phyloP scores from a whole-genome alignment of 352 stramenopile species.

The Phytophthora cactorum region DNA sequence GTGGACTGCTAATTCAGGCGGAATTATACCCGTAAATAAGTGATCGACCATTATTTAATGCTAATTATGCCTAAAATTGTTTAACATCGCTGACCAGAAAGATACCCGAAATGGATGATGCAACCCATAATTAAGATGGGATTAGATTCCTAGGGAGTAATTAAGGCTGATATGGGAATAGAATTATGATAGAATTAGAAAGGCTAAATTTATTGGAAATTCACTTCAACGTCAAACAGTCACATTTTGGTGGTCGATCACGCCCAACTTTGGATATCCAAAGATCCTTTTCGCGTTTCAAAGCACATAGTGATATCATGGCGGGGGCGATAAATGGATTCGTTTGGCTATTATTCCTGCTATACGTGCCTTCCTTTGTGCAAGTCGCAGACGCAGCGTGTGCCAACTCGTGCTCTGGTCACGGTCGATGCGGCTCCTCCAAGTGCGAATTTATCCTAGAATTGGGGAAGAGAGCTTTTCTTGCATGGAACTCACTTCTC shows the following conservation, averaged over 20 bases:
- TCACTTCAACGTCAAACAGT: background rate
- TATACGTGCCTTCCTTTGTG: conserved; percentile 2
- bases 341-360: conserved; percentile 6
- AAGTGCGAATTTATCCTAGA: conserved; percentile 38
- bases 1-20: background rate
- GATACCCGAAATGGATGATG: no score
- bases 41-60: background rate
- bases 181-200: no score
- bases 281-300: conserved; percentile 16
- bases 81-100: no score
- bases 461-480: background rate
- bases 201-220: background rate
- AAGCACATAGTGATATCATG: conserved; percentile 1
- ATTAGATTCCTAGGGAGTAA: no score
- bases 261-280: conserved; percentile 8
- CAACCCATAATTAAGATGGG: no score
- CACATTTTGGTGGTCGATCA: conserved; percentile 8
- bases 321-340: background rate
- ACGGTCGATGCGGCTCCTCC: conserved; percentile 53
- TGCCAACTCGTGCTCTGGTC: conserved; percentile 69
- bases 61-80: background rate
- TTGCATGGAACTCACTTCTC: background rate
- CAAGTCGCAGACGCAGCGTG: conserved; percentile 41
- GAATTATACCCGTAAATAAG: background rate
- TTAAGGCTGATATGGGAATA: no score